These are phyloP conservation scores for Dysphania ambrosioides DNA, from an alignment of 148 eudicot species.

Conservation along the genomic window DNA sequence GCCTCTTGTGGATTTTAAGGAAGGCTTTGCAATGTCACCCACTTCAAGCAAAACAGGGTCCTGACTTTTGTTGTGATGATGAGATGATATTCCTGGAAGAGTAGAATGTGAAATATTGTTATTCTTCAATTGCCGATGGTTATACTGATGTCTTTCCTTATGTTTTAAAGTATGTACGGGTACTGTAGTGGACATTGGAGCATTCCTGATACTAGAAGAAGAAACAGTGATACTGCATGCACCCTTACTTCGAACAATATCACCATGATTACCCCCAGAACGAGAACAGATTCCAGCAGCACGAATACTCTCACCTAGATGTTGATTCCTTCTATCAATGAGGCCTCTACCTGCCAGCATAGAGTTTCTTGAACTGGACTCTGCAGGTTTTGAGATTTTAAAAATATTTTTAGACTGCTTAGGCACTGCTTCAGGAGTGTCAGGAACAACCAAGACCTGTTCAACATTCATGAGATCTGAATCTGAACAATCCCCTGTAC, in stretches of 20 bases:
- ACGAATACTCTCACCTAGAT: conserved; percentile 22
- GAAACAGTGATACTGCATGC: conserved; percentile 15
- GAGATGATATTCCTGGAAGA: conserved; percentile 8
- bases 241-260: conserved; percentile 20
- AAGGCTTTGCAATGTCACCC: conserved; percentile 22
- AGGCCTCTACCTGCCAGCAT: conserved; percentile 19
- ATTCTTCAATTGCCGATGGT: conserved; percentile 25
- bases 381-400: conserved; percentile 19
- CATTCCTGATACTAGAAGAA: conserved; percentile 32
- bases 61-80: conserved; percentile 8
- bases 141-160: conserved; percentile 25
- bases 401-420: conserved; percentile 18
- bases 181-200: conserved; percentile 29
- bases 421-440: conserved; percentile 62
- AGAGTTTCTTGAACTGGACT: conserved; percentile 25
- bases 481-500: conserved; percentile 34
- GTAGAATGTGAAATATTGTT: conserved; percentile 27
- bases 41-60: conserved; percentile 5
- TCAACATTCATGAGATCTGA: conserved; percentile 54
- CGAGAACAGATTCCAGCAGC: conserved; percentile 22
- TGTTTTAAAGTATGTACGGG: conserved; percentile 23
- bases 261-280: conserved; percentile 21
- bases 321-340: conserved; percentile 29
- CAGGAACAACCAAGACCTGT: conserved; percentile 53
- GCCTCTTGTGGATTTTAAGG: conserved; percentile 13